phyloP scores from a whole-genome alignment of 2,329 filamentous ascomycete species.

The Colletotrichum karsti region DNA sequence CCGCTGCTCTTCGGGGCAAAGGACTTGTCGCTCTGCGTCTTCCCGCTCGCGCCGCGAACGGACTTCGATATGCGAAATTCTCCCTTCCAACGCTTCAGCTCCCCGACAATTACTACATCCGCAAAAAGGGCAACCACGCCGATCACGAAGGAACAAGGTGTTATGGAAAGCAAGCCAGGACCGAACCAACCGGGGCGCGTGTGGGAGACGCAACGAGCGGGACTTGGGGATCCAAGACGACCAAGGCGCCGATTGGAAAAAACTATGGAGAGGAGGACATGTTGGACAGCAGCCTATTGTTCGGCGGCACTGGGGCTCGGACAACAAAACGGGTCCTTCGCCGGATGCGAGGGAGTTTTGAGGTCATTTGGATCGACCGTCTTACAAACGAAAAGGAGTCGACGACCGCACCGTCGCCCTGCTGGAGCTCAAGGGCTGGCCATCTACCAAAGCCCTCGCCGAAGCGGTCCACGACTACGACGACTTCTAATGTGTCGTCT shows the following conservation, averaged over 20 bases:
- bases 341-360: neutral
- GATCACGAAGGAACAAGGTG: neutral
- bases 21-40: constrained; percentile 31
- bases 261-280: neutral
- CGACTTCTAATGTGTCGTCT: constrained; percentile 72
- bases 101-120: constrained; percentile 48
- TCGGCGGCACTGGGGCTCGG: neutral
- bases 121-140: neutral
- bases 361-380: neutral
- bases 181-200: neutral
- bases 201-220: neutral
- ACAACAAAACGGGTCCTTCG: neutral
- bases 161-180: neutral
- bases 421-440: constrained; percentile 71
- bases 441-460: constrained; percentile 74
- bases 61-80: constrained; percentile 53
- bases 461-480: constrained; percentile 72
- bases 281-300: neutral
- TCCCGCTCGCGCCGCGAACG: constrained; percentile 42
- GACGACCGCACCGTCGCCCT: constrained; percentile 53
- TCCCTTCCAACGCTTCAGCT: constrained; percentile 61
- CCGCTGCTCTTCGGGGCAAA: constrained; percentile 35
- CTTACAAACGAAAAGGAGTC: neutral
- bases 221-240: neutral
- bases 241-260: neutral